Percentiles rank a stretch among this genome's conserved stretches.
Evolutionary conservation across 2,329 filamentous ascomycete genomes (phyloP).

Genomic region (Aspergillus sp.): DNA sequence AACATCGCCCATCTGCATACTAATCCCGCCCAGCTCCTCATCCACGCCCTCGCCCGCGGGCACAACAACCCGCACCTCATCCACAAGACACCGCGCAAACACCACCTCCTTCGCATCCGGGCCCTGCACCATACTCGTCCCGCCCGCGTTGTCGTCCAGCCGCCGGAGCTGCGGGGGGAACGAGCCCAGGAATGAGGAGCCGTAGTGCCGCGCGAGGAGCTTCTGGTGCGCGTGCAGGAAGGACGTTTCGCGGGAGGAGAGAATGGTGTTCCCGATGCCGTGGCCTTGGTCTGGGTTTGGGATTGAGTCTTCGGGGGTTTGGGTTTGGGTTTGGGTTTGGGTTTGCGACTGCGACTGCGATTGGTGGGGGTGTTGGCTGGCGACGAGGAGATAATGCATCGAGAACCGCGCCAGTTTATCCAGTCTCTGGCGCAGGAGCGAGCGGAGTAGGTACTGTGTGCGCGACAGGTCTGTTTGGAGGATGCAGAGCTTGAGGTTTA

Average conservation of each 20-base stretch:
- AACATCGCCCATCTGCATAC: conserved; percentile 51
- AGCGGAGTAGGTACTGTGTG: conserved; percentile 82
- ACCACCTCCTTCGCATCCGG: conserved; percentile 78
- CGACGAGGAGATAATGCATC: conserved; percentile 41
- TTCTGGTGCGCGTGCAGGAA: conserved; percentile 81
- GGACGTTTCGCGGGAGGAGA: conserved; percentile 67
- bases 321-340: conserved; percentile 7
- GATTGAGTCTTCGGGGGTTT: conserved; percentile 23
- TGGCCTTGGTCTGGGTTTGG: conserved; percentile 6
- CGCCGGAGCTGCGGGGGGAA: conserved; percentile 74
- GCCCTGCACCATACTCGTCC: conserved; percentile 82
- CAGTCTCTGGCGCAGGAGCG: conserved; percentile 73
- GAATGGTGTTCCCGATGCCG: conserved; percentile 33
- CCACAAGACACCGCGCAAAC: conserved; percentile 56
- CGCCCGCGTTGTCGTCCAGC: conserved; percentile 81
- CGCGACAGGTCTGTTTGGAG: conserved; percentile 93
- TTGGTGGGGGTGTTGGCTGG: conserved; percentile 11
- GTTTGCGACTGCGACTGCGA: conserved; percentile 9
- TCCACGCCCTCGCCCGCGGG: conserved; percentile 22
- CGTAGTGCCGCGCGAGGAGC: conserved; percentile 75
- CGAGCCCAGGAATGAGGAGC: conserved; percentile 69
- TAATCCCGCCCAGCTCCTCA: conserved; percentile 23
- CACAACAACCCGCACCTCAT: conserved; percentile 38
- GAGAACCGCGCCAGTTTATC: conserved; percentile 53
- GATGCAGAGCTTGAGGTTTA: conserved; percentile 87